phyloP scores from a whole-genome alignment of 768 basidiomycete genomes.

The Suillus occidentalis region DNA sequence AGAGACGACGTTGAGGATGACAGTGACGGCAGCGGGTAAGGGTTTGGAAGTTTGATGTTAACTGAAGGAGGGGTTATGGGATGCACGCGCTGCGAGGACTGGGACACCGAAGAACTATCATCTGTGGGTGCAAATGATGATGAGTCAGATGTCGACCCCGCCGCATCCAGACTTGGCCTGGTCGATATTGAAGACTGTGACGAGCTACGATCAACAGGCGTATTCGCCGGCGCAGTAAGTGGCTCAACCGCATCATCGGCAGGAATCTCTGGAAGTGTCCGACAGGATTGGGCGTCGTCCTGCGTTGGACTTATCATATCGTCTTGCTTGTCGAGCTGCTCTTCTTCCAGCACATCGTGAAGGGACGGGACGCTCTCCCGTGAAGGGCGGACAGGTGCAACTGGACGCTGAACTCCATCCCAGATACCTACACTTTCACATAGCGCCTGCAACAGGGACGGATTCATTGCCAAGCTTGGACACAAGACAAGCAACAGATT shows the following conservation, averaged over 20 bases:
- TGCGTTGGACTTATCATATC: constrained; percentile 14
- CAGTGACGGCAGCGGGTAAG: constrained; percentile 45
- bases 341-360: constrained; percentile 3
- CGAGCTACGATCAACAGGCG: neutral
- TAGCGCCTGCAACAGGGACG: constrained; percentile 66
- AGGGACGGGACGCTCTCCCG: constrained; percentile 4
- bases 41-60: constrained; percentile 27
- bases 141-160: constrained; percentile 19
- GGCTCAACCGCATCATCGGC: constrained; percentile 4
- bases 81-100: constrained; percentile 28
- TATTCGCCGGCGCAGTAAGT: constrained; percentile 3
- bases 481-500: constrained; percentile 88
- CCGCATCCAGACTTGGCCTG: constrained; percentile 2
- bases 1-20: constrained; percentile 64
- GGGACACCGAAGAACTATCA: constrained; percentile 36
- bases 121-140: constrained; percentile 28
- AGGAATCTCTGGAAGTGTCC: constrained; percentile 30
- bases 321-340: constrained; percentile 5
- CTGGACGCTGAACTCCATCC: constrained; percentile 33
- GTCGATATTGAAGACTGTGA: constrained; percentile 8
- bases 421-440: constrained; percentile 74
- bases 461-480: constrained; percentile 81
- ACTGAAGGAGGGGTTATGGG: constrained; percentile 37
- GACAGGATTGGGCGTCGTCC: constrained; percentile 12
- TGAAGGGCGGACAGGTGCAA: constrained; percentile 5